Evolutionary conservation across 1,284 basidiomycete species (phyloP), one percentile per base, ranked within the genome.

Genomic region (Pseudozyma sp.): DNA sequence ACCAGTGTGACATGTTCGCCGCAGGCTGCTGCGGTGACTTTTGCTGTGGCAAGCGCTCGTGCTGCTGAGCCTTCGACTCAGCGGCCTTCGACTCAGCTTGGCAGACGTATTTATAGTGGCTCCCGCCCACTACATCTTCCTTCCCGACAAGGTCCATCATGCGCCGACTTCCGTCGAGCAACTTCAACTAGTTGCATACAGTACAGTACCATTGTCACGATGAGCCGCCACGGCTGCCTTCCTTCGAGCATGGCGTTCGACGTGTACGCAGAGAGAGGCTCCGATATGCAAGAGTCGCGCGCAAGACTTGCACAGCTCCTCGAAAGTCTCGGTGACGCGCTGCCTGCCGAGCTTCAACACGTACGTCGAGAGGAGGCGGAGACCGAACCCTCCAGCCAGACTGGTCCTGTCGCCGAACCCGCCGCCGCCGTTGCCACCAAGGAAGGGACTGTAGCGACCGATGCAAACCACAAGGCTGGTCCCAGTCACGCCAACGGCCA

Each of bases 261-360:
- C 24, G 10, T 54, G 6, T 62, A 50, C 17, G 40, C 58, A 9
- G 54, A 58, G n/a, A 54, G 49, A 2, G 51, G 42, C 37, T 14
- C 39, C n/a, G 40, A 68, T 24, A 49, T 54, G 59, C 30, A n/a
- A 6, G 13, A 17, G 14, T 50, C 66, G 24, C 66, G 54, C 17
- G 46, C 54, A 19, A 57, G 31, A 42, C 51, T 68, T 5, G n/a
- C 19, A 30, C 54, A 58, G 34, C 49, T 68, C 31, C 44, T 61
- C 29, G 17, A 62, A 11, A 50, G 19, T 7, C 50, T 62, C 9
- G 66, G 54, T 46, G 55, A 54, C 35, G 34, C 31, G 13, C 7
- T 68, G 29, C 59, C 58, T 13, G 17, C 35, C 47, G 47, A 62
- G 24, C 45, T 58, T 8, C 7, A 48, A 30, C 59, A 68, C 45